These are phyloP conservation scores for Paecilomyces dactylethromorphus DNA, from an alignment of 2,329 filamentous ascomycete species.

Conservation along the genomic window DNA sequence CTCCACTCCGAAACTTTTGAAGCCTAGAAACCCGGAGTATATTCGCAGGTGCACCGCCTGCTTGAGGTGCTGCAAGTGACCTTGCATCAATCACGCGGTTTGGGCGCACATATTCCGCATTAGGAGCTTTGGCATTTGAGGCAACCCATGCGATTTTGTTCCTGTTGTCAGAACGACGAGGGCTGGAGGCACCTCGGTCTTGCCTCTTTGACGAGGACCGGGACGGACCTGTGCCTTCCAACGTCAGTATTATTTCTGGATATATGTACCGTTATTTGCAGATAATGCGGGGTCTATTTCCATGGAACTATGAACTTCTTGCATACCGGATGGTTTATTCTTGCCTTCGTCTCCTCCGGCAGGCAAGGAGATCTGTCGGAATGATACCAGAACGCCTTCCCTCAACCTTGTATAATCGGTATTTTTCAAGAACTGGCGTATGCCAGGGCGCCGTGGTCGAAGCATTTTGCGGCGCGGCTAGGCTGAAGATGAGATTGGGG, in stretches of 20 bases:
- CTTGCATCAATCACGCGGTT: conserved; percentile 29
- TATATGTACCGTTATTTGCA: background rate
- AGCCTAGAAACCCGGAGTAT: conserved; percentile 24
- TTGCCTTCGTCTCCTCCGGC: conserved; percentile 10
- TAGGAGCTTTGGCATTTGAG: conserved; percentile 11
- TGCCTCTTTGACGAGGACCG: background rate
- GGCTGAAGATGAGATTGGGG: conserved; percentile 1
- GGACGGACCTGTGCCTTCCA: background rate
- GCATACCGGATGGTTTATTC: conserved; percentile 17
- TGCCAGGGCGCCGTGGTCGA: conserved; percentile 10
- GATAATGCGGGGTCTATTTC: background rate
- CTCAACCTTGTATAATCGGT: conserved; percentile 8
- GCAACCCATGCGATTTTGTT: conserved; percentile 2
- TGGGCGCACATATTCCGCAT: conserved; percentile 14
- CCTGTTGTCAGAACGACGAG: background rate
- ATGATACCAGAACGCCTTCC: conserved; percentile 8
- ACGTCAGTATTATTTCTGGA: background rate
- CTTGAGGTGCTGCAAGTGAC: conserved; percentile 25
- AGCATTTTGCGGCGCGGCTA: conserved; percentile 15
- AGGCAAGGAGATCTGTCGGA: conserved; percentile 22
- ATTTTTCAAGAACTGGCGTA: conserved; percentile 13
- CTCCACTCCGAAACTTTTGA: conserved; percentile 14
- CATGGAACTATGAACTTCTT: background rate
- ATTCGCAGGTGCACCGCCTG: conserved; percentile 18
- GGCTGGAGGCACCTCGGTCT: background rate